Percentiles rank a stretch among this genome's conserved stretches.
Evolutionary conservation across 805 yeast species (phyloP).

Genomic region (Candida sakaeoensis): DNA sequence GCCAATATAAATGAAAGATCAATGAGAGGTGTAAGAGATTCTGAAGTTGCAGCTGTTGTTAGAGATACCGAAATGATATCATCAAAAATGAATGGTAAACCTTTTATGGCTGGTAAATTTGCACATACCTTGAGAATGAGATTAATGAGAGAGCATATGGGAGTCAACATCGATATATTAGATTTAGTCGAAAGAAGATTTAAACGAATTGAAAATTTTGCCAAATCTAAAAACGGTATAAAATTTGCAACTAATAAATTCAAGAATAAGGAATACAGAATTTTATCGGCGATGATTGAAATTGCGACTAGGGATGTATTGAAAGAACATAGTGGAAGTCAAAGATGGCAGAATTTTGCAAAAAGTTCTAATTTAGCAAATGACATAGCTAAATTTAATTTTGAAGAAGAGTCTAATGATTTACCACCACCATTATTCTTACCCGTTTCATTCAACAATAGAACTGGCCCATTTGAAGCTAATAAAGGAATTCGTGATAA

Average conservation of each 20-base stretch:
- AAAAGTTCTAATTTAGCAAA: constrained; percentile 9
- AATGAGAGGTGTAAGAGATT: constrained; percentile 89
- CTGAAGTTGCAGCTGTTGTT: constrained; percentile 87
- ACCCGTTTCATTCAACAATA: constrained; percentile 71
- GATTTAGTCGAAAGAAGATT: constrained; percentile 80
- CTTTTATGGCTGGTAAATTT: constrained; percentile 78
- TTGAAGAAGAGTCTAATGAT: constrained; percentile 21
- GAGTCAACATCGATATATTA: constrained; percentile 83
- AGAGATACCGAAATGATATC: constrained; percentile 73
- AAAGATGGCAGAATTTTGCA: constrained; percentile 40
- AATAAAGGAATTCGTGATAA: constrained; percentile 81
- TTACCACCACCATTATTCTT: constrained; percentile 32
- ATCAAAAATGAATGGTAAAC: constrained; percentile 77
- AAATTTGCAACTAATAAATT: constrained; percentile 41
- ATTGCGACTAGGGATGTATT: constrained; percentile 68
- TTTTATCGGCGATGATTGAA: constrained; percentile 69
- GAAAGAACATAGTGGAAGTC: constrained; percentile 44
- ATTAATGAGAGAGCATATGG: constrained; percentile 94
- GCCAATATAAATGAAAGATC: constrained; percentile 97
- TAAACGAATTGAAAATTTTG: constrained; percentile 43
- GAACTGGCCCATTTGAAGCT: constrained; percentile 74
- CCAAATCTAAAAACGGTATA: constrained; percentile 38
- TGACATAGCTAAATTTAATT: constrained; percentile 15
- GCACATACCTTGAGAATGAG: constrained; percentile 87
- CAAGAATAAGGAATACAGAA: constrained; percentile 23